phyloP scores from a whole-genome alignment of 495 filamentous ascomycete species.

The Aspergillus ostianus region DNA sequence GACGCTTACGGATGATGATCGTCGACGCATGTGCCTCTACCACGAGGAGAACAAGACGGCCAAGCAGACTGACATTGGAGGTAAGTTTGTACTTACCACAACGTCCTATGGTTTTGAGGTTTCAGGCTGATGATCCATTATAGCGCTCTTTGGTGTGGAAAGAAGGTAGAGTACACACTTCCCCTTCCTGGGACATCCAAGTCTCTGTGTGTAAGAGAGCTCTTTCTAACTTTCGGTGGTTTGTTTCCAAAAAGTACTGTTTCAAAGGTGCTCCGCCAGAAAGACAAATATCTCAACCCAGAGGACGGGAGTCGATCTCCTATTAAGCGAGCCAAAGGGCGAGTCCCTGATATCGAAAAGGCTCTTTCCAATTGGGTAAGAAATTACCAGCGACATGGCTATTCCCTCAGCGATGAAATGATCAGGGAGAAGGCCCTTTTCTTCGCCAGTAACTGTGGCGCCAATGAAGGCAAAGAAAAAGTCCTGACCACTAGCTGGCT shows the following conservation, averaged over 20 bases:
- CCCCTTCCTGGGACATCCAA: constrained; percentile 1
- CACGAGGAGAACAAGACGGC: constrained; percentile 89
- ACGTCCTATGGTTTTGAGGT: constrained; percentile 11
- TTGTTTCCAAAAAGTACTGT: constrained; percentile 69
- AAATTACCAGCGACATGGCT: constrained; percentile 76
- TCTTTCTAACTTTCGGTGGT: constrained; percentile 23
- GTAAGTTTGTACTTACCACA: constrained; percentile 45
- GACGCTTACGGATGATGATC: constrained; percentile 90
- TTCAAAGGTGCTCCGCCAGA: constrained; percentile 93
- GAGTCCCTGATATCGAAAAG: constrained; percentile 92
- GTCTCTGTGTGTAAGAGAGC: background rate
- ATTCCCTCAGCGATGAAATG: constrained; percentile 72
- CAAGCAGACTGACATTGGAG: constrained; percentile 98
- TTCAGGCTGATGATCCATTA: constrained; percentile 26
- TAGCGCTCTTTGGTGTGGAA: constrained; percentile 94
- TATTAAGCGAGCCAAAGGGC: constrained; percentile 83
- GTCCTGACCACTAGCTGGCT: constrained; percentile 77
- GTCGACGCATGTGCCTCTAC: constrained; percentile 92
- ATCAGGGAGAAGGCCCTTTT: constrained; percentile 86
- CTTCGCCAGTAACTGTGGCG: constrained; percentile 76
- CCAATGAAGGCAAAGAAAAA: constrained; percentile 73
- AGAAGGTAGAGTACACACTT: constrained; percentile 68
- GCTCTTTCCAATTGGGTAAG: constrained; percentile 86
- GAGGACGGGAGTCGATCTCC: constrained; percentile 88
- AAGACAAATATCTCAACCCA: constrained; percentile 91